These are phyloP conservation scores for Eucalyptus shirleyi DNA, from an alignment of 345 rosid genomes.

Conservation along the genomic window DNA sequence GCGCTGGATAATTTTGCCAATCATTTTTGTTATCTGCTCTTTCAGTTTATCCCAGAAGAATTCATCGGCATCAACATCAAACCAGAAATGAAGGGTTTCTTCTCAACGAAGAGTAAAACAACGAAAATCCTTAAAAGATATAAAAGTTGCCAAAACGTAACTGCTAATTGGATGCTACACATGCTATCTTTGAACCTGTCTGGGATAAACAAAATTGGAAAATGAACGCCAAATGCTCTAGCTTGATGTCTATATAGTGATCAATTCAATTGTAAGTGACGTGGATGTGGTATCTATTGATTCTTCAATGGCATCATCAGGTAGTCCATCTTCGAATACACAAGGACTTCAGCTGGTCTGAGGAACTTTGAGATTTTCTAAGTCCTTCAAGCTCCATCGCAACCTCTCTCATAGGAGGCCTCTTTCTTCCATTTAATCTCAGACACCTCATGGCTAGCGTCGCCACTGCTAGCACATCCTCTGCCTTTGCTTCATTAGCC, in stretches of 20 bases:
- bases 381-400: background rate
- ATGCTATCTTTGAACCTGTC: background rate
- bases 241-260: background rate
- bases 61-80: background rate
- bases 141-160: background rate
- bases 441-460: too few relatives aligned
- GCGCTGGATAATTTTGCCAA: background rate
- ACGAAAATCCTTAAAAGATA: background rate
- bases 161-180: background rate
- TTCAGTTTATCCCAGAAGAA: background rate
- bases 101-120: background rate
- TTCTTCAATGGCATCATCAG: background rate
- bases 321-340: background rate
- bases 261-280: background rate
- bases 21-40: background rate
- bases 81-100: background rate
- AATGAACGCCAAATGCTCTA: background rate
- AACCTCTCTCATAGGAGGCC: too few relatives aligned
- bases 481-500: too few relatives aligned
- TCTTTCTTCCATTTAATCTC: too few relatives aligned
- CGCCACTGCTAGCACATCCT: too few relatives aligned
- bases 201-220: background rate
- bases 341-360: background rate
- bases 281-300: background rate
- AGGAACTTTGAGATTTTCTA: background rate